Evolutionary conservation across 108 stramenopile species (phyloP).

Genomic region (Cyclotella baltica): DNA sequence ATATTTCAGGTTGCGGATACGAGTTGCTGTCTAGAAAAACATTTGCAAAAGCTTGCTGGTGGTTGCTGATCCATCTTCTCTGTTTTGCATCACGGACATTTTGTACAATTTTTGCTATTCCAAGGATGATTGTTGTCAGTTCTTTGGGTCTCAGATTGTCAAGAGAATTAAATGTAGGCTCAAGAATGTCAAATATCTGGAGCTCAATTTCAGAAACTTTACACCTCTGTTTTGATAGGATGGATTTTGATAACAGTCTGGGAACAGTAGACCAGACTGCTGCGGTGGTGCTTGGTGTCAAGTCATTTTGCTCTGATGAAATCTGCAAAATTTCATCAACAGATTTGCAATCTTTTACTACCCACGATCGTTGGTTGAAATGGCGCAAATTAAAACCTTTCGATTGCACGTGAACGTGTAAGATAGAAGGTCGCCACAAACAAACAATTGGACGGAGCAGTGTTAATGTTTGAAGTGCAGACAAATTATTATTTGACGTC

Average conservation of each 20-base stretch:
- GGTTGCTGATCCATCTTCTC: not conserved
- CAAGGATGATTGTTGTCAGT: conserved; percentile 1
- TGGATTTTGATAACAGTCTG: not conserved
- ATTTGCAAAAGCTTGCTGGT: not conserved
- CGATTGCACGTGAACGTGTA: no score
- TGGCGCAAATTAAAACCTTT: no score
- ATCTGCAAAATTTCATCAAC: not conserved
- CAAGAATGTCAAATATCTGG: not conserved
- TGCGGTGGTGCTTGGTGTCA: not conserved
- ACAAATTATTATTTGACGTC: no score
- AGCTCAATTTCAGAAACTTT: not conserved
- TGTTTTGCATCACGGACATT: not conserved
- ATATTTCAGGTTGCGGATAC: not conserved
- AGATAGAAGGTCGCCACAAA: no score
- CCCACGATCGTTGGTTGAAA: not conserved
- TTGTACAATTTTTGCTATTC: conserved; percentile 11
- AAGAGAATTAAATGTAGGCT: not conserved
- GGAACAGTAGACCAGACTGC: not conserved
- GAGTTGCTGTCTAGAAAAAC: not conserved
- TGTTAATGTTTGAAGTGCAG: no score
- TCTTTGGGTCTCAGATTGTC: not conserved
- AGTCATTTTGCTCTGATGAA: not conserved
- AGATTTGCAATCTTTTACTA: not conserved
- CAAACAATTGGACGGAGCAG: no score
- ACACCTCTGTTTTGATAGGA: not conserved